Base-by-base conservation (phyloP, 768 basidiomycete species). In the Hypsizygus marmoreus region DNA sequence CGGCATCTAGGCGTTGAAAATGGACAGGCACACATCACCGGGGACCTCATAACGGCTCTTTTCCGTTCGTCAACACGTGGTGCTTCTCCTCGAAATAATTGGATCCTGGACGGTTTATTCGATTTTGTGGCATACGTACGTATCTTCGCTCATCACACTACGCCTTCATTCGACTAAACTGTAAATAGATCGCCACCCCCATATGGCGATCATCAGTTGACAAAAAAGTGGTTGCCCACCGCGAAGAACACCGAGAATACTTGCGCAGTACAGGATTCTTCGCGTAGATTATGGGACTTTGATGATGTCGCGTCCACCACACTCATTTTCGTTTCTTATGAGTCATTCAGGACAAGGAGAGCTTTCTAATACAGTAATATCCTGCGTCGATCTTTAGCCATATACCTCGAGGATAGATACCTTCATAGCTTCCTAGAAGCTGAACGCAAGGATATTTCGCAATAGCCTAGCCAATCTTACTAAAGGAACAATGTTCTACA, bases 1-100 rank as follows among this genome's bases (percentile, higher is more conserved):
- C 20, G 2, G 12, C 39, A 26, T 17, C 10, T 53, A 85, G 91
- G 91, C 19, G 75, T 95, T 9, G 73, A 81, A 54, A 77, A 71
- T 16, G 85, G 84, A 19, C 68, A 88, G 4, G 81, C 77, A 43
- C 88, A 94, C 49, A 91, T 93, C 46, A 82, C 86, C 1, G 80
- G 76, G 17, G 86, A 92, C 55, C 65, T 90, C 22, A 76, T 85
- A 25, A 81, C 83, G 3, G 66, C 73, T 40, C 50, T 92, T 14
- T 86, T 95, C 62, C 74, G 86, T 16, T 75, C 83, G 5, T 81
- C 77, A 6, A 82, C 86, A 0, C 73, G 82, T 14, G 90, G 87
- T 0, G 67, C 78, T 22, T 70, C 82, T 0, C 86, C 86, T 2
- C 67, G 75, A 9, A 80, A 81, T 50, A 84, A 79, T 59, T 60